Evolutionary conservation across 78 protist genomes (phyloP).

Genomic region (Monosiga brevicollis): DNA sequence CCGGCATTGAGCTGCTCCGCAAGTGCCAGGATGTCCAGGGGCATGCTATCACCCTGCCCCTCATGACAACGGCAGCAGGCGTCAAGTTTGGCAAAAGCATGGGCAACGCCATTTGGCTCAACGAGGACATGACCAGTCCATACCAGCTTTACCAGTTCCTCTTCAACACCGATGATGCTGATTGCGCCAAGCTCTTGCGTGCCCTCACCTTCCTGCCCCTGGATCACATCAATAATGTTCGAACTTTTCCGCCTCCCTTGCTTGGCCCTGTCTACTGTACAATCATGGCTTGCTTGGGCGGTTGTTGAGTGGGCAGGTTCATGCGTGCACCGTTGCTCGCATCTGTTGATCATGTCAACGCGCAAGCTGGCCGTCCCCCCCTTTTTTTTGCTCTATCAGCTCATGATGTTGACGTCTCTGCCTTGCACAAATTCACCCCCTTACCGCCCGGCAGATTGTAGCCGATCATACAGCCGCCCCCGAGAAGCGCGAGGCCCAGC

Average conservation of each 20-base stretch:
- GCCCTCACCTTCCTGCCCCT: slow-evolving; percentile 35
- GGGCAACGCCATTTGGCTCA: slow-evolving; percentile 74
- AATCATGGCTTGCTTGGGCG: not conserved
- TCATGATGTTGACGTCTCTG: not conserved
- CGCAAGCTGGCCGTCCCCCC: not conserved
- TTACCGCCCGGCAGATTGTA: not conserved
- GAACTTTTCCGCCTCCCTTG: not conserved
- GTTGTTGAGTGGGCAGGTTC: not conserved
- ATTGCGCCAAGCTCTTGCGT: slow-evolving; percentile 19
- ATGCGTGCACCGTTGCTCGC: not conserved
- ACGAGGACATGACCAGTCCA: slow-evolving; percentile 40
- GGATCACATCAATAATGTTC: slow-evolving; percentile 7
- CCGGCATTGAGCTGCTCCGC: slow-evolving; percentile 54
- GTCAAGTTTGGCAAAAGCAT: slow-evolving; percentile 62
- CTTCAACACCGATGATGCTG: slow-evolving; percentile 30
- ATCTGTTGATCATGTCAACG: not conserved
- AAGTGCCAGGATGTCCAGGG: not conserved
- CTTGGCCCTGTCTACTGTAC: not conserved
- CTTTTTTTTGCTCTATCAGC: not conserved
- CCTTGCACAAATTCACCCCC: not conserved
- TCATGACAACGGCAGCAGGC: slow-evolving; percentile 46
- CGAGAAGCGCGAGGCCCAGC: not conserved
- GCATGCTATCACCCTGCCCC: slow-evolving; percentile 49
- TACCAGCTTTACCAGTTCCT: slow-evolving; percentile 56
- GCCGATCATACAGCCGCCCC: not conserved